Conservation (phyloP, 768 basidiomycete species). For the Leccinum variicolor region DNA sequence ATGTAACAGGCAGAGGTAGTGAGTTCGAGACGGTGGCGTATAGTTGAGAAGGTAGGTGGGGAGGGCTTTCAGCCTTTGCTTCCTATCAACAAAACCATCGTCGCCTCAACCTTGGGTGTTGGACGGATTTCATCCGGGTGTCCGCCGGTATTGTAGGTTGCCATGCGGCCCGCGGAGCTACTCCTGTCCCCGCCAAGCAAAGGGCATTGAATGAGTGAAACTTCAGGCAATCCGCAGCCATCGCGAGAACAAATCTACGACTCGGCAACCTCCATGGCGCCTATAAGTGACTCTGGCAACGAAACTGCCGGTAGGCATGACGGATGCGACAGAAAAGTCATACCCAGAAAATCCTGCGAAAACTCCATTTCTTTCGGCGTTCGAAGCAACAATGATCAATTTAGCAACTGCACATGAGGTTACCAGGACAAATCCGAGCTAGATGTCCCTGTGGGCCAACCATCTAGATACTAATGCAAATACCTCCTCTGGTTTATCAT, state of each 20-base stretch:
- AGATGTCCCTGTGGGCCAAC: constrained; percentile 45
- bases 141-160: not conserved
- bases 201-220: not conserved
- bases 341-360: not conserved
- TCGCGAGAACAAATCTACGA: not conserved
- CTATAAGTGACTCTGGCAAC: not conserved
- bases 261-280: too few relatives aligned
- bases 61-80: not conserved
- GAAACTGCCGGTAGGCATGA: not conserved
- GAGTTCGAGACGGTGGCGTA: not conserved
- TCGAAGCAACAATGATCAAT: not conserved
- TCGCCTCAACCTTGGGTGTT: not conserved
- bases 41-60: not conserved
- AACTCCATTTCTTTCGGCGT: not conserved
- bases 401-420: not conserved
- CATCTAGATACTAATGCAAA: constrained; percentile 63
- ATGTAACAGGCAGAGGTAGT: not conserved
- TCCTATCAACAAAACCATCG: not conserved
- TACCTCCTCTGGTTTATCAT: constrained; percentile 66
- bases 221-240: not conserved
- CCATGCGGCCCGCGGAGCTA: not conserved
- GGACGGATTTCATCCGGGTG: not conserved
- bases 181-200: not conserved
- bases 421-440: constrained; percentile 11
- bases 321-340: not conserved